Conservation (phyloP, 257 asterid genomes). For the Solanum megistacrolobum region DNA sequence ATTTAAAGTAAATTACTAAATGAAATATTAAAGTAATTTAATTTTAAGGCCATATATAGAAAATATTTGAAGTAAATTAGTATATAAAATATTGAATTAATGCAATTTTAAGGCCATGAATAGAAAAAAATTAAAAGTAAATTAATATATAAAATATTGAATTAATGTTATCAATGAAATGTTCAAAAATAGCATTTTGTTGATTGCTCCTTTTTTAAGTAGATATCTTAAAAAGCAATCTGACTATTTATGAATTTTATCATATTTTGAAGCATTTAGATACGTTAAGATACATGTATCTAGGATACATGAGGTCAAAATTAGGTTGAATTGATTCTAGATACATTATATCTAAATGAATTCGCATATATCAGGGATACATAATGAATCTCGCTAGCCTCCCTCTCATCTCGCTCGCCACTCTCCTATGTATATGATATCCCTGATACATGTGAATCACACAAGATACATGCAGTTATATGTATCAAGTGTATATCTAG, state of each 20-base stretch:
- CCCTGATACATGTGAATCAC: neutral
- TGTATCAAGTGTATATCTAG: neutral
- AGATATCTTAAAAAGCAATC: too few species aligned
- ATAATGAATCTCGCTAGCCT: neutral
- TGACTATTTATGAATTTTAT: too few species aligned
- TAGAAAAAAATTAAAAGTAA: neutral
- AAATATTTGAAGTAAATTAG: too few species aligned
- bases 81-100: too few species aligned
- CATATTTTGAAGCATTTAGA: neutral
- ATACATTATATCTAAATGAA: too few species aligned
- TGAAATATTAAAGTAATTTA: too few species aligned
- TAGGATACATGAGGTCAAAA: too few species aligned
- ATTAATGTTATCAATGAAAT: neutral
- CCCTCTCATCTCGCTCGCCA: neutral
- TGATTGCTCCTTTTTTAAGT: neutral
- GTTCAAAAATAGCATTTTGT: neutral
- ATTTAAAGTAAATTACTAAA: neutral
- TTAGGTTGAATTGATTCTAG: too few species aligned
- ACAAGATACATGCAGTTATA: rapidly evolving
- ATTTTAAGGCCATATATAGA: neutral
- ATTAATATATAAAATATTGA: too few species aligned
- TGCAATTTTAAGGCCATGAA: neutral
- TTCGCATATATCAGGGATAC: too few species aligned
- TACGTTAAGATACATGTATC: neutral
- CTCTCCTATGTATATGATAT: neutral